A percentile compares a stretch with the other conserved stretches of the same genome.
Evolutionary conservation across 2,329 filamentous ascomycete species (phyloP).

Genomic region (Pseudophaeomoniella oleicola): DNA sequence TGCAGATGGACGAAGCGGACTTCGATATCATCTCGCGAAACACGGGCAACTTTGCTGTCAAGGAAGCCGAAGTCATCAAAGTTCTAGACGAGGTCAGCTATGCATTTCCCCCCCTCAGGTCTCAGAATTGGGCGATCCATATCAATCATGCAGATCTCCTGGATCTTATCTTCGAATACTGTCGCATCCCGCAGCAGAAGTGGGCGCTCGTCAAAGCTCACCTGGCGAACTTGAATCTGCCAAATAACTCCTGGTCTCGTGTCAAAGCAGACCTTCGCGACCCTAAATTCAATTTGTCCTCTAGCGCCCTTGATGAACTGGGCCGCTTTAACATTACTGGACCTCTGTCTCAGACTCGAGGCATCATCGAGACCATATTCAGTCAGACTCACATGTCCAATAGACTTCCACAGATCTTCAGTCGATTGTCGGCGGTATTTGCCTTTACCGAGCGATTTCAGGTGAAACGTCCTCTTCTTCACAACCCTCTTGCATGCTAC

Average conservation of each 20-base stretch:
- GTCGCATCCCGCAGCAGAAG: constrained; percentile 56
- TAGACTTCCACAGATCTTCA: constrained; percentile 36
- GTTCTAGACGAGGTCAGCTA: constrained; percentile 82
- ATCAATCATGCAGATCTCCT: constrained; percentile 79
- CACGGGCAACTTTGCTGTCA: constrained; percentile 66
- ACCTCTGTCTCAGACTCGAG: constrained; percentile 9
- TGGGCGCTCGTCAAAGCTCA: constrained; percentile 64
- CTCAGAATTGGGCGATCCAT: constrained; percentile 70
- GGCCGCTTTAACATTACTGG: constrained; percentile 82
- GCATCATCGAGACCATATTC: constrained; percentile 4
- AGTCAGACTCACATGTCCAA: neutral
- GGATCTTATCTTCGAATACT: constrained; percentile 79
- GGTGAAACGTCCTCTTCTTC: constrained; percentile 62
- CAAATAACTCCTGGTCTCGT: constrained; percentile 67
- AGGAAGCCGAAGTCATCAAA: constrained; percentile 88
- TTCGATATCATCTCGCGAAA: constrained; percentile 89
- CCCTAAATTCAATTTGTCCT: constrained; percentile 66
- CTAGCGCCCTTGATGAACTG: constrained; percentile 81
- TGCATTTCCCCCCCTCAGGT: constrained; percentile 60
- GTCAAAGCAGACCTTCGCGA: constrained; percentile 70
- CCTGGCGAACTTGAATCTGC: constrained; percentile 74
- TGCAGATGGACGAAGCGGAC: constrained; percentile 75
- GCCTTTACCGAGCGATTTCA: constrained; percentile 63
- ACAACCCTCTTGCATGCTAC: constrained; percentile 73
- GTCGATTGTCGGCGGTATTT: constrained; percentile 65